Evolutionary conservation across 108 stramenopile species (phyloP).

Genomic region (Skeletonema tropicum): DNA sequence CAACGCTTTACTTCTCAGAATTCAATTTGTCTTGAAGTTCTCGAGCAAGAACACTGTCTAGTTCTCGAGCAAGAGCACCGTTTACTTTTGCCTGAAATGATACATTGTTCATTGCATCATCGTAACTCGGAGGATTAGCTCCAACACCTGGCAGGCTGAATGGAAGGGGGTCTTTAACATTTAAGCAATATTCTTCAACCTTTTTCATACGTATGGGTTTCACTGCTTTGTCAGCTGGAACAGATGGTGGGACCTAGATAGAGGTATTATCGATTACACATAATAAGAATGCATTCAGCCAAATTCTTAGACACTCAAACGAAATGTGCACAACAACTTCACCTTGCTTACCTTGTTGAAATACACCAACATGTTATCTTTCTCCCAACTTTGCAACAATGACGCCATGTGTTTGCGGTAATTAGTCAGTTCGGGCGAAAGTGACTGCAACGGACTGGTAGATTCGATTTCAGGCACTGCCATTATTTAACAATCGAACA

Average conservation of each 20-base stretch:
- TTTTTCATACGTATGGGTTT: conserved; percentile 71
- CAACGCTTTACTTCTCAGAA: conserved; percentile 10
- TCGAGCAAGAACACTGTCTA: conserved; percentile 82
- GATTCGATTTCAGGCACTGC: conserved; percentile 72
- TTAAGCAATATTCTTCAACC: conserved; percentile 61
- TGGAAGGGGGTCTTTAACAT: conserved; percentile 68
- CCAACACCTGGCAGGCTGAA: conserved; percentile 30
- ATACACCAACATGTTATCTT: conserved; percentile 80
- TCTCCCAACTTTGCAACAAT: conserved; percentile 75
- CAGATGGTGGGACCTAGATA: conserved; percentile 57
- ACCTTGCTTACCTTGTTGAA: conserved; percentile 69
- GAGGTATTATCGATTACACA: neutral
- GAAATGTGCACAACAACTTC: neutral
- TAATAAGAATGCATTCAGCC: neutral
- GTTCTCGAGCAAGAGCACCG: conserved; percentile 80
- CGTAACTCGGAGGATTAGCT: conserved; percentile 37
- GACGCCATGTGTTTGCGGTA: conserved; percentile 69
- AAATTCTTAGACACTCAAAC: neutral
- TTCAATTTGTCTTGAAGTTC: conserved; percentile 80
- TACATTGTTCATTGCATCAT: conserved; percentile 24
- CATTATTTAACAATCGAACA: neutral
- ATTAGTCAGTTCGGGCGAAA: conserved; percentile 70
- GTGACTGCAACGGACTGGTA: conserved; percentile 54
- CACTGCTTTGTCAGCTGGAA: conserved; percentile 71
- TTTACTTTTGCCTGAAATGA: conserved; percentile 59